Percentiles rank a stretch among this genome's conserved stretches.
These are phyloP conservation scores for Dothistroma pini DNA, from an alignment of 2,329 filamentous ascomycete species.

Conservation along the genomic window DNA sequence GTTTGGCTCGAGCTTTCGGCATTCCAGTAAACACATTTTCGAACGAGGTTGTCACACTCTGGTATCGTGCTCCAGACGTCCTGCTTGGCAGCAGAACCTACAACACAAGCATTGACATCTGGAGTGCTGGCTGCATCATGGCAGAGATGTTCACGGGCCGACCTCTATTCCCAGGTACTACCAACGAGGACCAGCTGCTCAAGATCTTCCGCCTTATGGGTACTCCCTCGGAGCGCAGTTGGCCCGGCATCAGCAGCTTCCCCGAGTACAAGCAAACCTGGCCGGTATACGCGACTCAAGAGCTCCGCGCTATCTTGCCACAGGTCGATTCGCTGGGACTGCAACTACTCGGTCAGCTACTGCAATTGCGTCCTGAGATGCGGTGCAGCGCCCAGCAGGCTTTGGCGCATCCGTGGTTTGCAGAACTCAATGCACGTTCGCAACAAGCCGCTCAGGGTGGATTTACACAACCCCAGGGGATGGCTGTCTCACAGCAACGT, in stretches of 20 bases:
- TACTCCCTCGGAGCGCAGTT: slow-evolving; percentile 89
- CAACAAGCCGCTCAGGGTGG: slow-evolving; percentile 21
- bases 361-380: slow-evolving; percentile 88
- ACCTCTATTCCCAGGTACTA: slow-evolving; percentile 93
- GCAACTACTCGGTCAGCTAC: slow-evolving; percentile 83
- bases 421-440: slow-evolving; percentile 54
- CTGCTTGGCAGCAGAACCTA: slow-evolving; percentile 91
- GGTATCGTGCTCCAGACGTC: slow-evolving; percentile 96
- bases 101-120: slow-evolving; percentile 99
- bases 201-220: slow-evolving; percentile 99
- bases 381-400: slow-evolving; percentile 84
- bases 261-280: slow-evolving; percentile 98
- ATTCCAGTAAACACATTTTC: slow-evolving; percentile 98
- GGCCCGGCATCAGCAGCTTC: slow-evolving; percentile 91
- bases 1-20: slow-evolving; percentile 87
- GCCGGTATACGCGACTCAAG: slow-evolving; percentile 90
- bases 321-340: slow-evolving; percentile 86
- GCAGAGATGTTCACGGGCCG: slow-evolving; percentile 98
- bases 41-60: slow-evolving; percentile 95
- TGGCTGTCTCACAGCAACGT: slow-evolving; percentile 23
- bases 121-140: slow-evolving; percentile 99
- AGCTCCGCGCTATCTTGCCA: slow-evolving; percentile 78
- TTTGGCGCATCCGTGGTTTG: slow-evolving; percentile 89
- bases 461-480: slow-evolving; percentile 21
- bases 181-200: slow-evolving; percentile 94